Conservation (phyloP, 2,329 filamentous ascomycete species). For the Ambrosiella cleistominuta region DNA sequence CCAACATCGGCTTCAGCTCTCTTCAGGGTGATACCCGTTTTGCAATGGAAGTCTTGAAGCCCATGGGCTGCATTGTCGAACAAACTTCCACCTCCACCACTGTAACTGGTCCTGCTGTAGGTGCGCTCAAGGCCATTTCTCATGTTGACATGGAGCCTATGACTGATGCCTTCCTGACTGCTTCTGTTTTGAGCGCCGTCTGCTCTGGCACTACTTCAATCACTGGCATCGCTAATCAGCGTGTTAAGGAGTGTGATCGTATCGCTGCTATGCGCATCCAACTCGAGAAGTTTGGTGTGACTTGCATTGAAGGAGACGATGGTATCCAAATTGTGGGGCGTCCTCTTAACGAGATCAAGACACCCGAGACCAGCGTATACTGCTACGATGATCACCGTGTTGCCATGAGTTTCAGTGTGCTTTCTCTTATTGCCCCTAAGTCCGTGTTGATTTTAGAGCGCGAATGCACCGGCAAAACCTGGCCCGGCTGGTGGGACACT, state of each 20-base stretch:
- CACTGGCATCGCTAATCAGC: slow-evolving; percentile 87
- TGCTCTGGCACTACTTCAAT: slow-evolving; percentile 72
- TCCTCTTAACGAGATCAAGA: slow-evolving; percentile 27
- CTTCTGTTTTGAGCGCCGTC: slow-evolving; percentile 80
- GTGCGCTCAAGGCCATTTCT: slow-evolving; percentile 54
- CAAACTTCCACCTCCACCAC: slow-evolving; percentile 78
- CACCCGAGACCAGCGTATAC: slow-evolving; percentile 52
- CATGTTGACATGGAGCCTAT: slow-evolving; percentile 97
- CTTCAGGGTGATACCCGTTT: slow-evolving; percentile 92
- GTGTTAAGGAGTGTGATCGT: slow-evolving; percentile 95
- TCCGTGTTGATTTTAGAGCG: slow-evolving; percentile 70
- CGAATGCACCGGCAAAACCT: slow-evolving; percentile 91
- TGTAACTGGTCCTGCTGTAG: slow-evolving; percentile 68
- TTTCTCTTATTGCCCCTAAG: slow-evolving; percentile 53
- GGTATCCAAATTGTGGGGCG: slow-evolving; percentile 60
- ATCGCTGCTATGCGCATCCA: slow-evolving; percentile 92
- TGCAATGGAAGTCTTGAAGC: slow-evolving; percentile 70
- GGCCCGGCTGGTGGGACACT: slow-evolving; percentile 97
- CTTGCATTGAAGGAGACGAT: slow-evolving; percentile 75
- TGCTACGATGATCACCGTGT: slow-evolving; percentile 97
- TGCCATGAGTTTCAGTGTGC: slow-evolving; percentile 93
- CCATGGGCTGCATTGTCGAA: slow-evolving; percentile 84
- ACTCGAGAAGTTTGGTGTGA: slow-evolving; percentile 80
- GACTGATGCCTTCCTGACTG: slow-evolving; percentile 95
- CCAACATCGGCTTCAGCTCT: slow-evolving; percentile 84